Conservation (phyloP, 495 filamentous ascomycete genomes). For the Aspergillus diversus region DNA sequence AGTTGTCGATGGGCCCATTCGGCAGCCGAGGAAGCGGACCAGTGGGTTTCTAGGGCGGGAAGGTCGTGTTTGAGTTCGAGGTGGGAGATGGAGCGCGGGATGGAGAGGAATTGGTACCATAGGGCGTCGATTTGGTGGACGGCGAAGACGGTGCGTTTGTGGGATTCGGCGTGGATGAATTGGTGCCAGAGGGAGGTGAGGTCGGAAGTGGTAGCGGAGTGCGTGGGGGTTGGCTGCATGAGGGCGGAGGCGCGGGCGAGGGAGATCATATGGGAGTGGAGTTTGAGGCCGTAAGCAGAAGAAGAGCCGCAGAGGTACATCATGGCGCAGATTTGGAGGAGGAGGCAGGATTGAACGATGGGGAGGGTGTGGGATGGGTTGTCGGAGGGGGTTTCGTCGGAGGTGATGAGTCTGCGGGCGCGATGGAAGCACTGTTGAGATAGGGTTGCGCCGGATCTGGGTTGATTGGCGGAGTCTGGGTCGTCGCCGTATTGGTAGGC, state of each 20-base stretch:
- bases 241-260: slow-evolving; percentile 32
- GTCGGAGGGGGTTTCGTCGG: slow-evolving; percentile 21
- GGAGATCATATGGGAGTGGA: slow-evolving; percentile 41
- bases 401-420: slow-evolving; percentile 29
- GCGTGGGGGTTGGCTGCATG: slow-evolving; percentile 29
- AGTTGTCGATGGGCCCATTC: slow-evolving; percentile 42
- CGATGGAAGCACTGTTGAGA: slow-evolving; percentile 38
- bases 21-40: slow-evolving; percentile 33
- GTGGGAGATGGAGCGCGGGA: slow-evolving; percentile 40
- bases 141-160: slow-evolving; percentile 42
- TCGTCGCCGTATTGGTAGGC: slow-evolving; percentile 43
- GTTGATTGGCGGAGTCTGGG: slow-evolving; percentile 32
- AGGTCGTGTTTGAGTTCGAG: slow-evolving; percentile 44
- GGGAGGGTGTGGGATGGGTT: slow-evolving; percentile 19
- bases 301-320: slow-evolving; percentile 40
- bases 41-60: slow-evolving; percentile 35
- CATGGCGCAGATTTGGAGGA: slow-evolving; percentile 42
- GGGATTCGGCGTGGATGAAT: slow-evolving; percentile 38
- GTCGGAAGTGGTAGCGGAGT: slow-evolving; percentile 24
- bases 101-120: slow-evolving; percentile 43
- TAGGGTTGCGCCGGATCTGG: slow-evolving; percentile 31
- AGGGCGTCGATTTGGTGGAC: slow-evolving; percentile 44
- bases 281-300: slow-evolving; percentile 35
- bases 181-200: slow-evolving; percentile 37
- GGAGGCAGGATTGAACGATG: slow-evolving; percentile 35